Base-by-base conservation (phyloP, 352 stramenopile species). In the Pythium plurisporium region DNA sequence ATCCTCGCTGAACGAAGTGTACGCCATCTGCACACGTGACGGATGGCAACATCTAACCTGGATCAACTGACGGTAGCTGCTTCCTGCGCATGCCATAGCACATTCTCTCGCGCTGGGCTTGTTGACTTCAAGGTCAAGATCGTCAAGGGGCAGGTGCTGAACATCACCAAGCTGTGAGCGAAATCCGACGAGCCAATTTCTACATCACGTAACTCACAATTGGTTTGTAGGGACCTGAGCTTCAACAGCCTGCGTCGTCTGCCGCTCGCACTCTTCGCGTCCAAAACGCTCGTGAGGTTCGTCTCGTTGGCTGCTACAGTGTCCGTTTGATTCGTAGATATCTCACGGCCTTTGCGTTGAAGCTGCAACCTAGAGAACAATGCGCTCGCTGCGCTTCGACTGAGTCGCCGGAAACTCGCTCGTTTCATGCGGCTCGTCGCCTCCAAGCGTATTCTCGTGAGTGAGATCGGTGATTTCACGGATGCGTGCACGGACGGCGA, bases 121-220 rank as follows among this genome's bases (percentile, higher is more conserved):
- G 41, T 47, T 5, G 43, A 53, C 42, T 37, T 61, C 30, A 54
- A 31, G 11, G 29, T 54, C 31, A 54, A 42, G 20, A 20, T 43
- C 30, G 12, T 54, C 46, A 51, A 59, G n/a, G 52, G 52, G 12
- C 27, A 14, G 6, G 22, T 10, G 5, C 40, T 59, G 19, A 59
- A 59, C 52, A 42, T 59, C 41, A 59, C 52, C 38, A 59, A 51
- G 31, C 38, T 59, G 52, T 59, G n/a, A 23, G 52, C 34, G 20
- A 20, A 4, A 45, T n/a, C n/a, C n/a, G n/a, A n/a, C n/a, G n/a
- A n/a, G n/a, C n/a, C n/a, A 25, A 27, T 7, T 4, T 51, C 25
- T 51, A 14, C 25, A 38, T 31, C 49, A 29, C 34, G 19, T 12
- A 7, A 48, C 36, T 47, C 12, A 36, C 15, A 27, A n/a, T 40